These are phyloP conservation scores for Helichrysum umbraculigerum DNA, from an alignment of 129 eudicot genomes.

Conservation along the genomic window DNA sequence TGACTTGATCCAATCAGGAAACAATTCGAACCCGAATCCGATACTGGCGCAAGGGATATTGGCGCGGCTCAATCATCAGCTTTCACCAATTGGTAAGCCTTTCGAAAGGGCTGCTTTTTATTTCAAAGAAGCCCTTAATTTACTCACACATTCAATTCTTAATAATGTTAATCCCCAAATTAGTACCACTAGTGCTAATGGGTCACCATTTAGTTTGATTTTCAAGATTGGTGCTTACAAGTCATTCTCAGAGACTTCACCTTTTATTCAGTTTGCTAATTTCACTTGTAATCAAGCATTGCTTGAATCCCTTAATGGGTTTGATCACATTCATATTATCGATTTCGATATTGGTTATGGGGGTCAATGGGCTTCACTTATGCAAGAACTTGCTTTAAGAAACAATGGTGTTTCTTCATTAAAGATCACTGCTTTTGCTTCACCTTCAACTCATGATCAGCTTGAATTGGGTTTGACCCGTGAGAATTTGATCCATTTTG, in stretches of 20 bases:
- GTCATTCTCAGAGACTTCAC: conserved; percentile 81
- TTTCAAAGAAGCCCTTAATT: conserved; percentile 77
- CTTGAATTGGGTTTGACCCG: conserved; percentile 71
- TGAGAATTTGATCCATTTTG: conserved; percentile 78
- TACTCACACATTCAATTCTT: conserved; percentile 48
- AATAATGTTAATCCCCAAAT: conserved; percentile 44
- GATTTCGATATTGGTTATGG: conserved; percentile 94
- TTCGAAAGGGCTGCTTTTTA: conserved; percentile 87
- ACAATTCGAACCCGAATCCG: conserved; percentile 15
- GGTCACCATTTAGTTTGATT: conserved; percentile 63
- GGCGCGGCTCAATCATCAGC: conserved; percentile 99
- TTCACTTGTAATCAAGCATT: conserved; percentile 89
- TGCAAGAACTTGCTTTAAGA: conserved; percentile 88
- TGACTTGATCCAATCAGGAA: conserved; percentile 74
- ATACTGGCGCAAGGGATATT: conserved; percentile 98
- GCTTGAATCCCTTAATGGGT: conserved; percentile 69
- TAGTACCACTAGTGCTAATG: conserved; percentile 15
- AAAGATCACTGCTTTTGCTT: conserved; percentile 80
- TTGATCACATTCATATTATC: conserved; percentile 64
- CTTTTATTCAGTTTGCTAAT: conserved; percentile 75
- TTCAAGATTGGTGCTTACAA: conserved; percentile 92
- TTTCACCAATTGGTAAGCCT: conserved; percentile 88
- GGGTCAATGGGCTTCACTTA: conserved; percentile 96
- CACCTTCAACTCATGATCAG: conserved; percentile 71
- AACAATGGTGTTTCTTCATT: conserved; percentile 57